A percentile compares a stretch with the other conserved stretches of the same genome.
These are phyloP conservation scores for Penicillium sp. DNA, from an alignment of 2,329 filamentous ascomycete genomes.

Conservation along the genomic window DNA sequence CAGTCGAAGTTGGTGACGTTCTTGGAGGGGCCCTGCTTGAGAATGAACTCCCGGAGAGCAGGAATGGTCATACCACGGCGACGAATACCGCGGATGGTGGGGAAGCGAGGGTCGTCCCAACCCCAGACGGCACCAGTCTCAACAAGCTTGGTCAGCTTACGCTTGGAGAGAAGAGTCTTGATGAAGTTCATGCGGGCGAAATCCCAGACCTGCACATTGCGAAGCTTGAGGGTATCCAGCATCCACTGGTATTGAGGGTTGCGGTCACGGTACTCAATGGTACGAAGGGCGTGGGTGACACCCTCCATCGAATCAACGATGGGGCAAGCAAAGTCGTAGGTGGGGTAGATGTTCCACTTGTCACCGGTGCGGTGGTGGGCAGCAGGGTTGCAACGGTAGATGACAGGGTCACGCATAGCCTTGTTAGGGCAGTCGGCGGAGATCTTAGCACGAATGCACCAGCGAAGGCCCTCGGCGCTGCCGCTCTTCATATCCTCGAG, in stretches of 20 bases:
- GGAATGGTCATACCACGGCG: slow-evolving; percentile 53
- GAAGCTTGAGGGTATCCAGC: slow-evolving; percentile 49
- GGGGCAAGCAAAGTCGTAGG: slow-evolving; percentile 67
- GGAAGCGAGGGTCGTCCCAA: slow-evolving; percentile 55
- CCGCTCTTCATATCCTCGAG: slow-evolving; percentile 94
- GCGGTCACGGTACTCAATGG: slow-evolving; percentile 60
- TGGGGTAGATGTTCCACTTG: slow-evolving; percentile 68
- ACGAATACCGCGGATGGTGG: slow-evolving; percentile 53
- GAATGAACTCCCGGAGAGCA: slow-evolving; percentile 52
- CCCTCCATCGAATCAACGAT: slow-evolving; percentile 64
- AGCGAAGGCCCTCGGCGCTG: slow-evolving; percentile 73
- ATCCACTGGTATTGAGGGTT: slow-evolving; percentile 57
- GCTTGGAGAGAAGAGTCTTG: slow-evolving; percentile 53
- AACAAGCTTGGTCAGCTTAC: slow-evolving; percentile 54
- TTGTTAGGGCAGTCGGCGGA: slow-evolving; percentile 91
- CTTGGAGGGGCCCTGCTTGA: slow-evolving; percentile 52
- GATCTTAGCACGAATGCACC: slow-evolving; percentile 95
- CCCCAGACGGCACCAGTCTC: slow-evolving; percentile 51
- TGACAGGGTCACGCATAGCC: slow-evolving; percentile 92
- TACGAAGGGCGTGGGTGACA: slow-evolving; percentile 65
- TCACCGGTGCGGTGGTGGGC: slow-evolving; percentile 64
- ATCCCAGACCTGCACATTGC: slow-evolving; percentile 52
- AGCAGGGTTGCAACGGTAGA: slow-evolving; percentile 85
- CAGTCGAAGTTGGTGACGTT: slow-evolving; percentile 53
- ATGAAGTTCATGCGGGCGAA: slow-evolving; percentile 57